Conservation (phyloP, 352 stramenopile species). For the Phytophthora pisi region DNA sequence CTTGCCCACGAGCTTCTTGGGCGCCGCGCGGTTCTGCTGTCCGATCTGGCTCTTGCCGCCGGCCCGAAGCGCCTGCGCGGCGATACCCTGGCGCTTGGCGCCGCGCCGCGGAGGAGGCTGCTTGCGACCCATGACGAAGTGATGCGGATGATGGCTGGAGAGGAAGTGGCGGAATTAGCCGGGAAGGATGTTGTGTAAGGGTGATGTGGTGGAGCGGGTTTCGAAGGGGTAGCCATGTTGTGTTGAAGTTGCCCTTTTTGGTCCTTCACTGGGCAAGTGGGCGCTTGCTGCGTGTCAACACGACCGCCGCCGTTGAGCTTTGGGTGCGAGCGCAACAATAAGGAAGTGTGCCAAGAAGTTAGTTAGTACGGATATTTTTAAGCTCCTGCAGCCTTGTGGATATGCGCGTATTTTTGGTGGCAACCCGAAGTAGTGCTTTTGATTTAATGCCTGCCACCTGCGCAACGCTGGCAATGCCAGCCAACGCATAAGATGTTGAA, state of each 20-base stretch:
- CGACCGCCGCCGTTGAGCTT: constrained; percentile 3
- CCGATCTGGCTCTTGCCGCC: constrained; percentile 27
- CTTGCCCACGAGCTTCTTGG: constrained; percentile 53
- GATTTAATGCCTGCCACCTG: too few relatives aligned
- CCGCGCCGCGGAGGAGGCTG: constrained; percentile 29
- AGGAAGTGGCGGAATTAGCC: not conserved
- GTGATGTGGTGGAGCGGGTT: not conserved
- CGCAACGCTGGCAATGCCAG: not conserved
- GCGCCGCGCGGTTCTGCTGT: constrained; percentile 26
- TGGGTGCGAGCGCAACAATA: constrained; percentile 2
- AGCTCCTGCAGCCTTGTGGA: not conserved
- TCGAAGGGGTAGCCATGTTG: constrained; percentile 13
- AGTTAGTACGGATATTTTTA: constrained; percentile 5
- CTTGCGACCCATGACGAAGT: constrained; percentile 26
- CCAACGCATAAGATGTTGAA: constrained; percentile 28
- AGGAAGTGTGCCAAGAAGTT: too few relatives aligned
- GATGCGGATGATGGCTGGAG: constrained; percentile 23
- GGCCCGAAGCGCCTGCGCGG: constrained; percentile 26
- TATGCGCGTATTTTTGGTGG: not conserved
- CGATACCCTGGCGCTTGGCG: constrained; percentile 38
- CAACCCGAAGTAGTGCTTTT: too few relatives aligned
- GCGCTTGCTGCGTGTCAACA: constrained; percentile 16
- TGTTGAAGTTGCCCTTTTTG: constrained; percentile 14
- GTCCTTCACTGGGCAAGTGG: constrained; percentile 12
- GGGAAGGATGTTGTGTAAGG: not conserved